Conservation (phyloP, 495 filamentous ascomycete species). For the Pyronema domesticum region DNA sequence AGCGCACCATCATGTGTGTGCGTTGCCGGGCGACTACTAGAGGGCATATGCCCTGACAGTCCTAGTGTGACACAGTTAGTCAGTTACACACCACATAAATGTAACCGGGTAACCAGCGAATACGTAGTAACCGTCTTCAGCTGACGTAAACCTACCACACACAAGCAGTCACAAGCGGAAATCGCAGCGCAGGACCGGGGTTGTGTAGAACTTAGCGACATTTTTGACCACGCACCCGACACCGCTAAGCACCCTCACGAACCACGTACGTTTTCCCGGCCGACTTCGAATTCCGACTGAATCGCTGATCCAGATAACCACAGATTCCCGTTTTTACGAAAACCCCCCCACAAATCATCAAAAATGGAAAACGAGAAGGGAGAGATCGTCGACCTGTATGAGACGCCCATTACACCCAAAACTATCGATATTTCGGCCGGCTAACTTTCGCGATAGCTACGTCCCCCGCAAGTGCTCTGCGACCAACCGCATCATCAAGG, state of each 20-base stretch:
- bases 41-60: too few species aligned
- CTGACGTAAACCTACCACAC: too few species aligned
- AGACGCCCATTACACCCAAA: constrained; percentile 13
- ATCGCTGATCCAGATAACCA: not conserved
- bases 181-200: too few species aligned
- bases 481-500: constrained; percentile 96
- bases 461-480: constrained; percentile 96
- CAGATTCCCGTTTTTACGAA: not conserved
- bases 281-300: not conserved
- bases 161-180: too few species aligned
- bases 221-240: not conserved
- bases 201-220: too few species aligned
- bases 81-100: too few species aligned
- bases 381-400: constrained; percentile 97
- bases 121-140: too few species aligned
- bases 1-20: too few species aligned
- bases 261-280: not conserved
- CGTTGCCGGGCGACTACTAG: too few species aligned
- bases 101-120: too few species aligned
- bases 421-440: constrained; percentile 1
- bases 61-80: too few species aligned
- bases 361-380: constrained; percentile 95
- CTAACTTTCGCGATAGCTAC: constrained; percentile 42
- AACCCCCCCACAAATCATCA: not conserved
- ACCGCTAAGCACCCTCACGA: not conserved